These are phyloP conservation scores for Berberis thunbergii DNA, from an alignment of 164 flowering plant species.

Conservation along the genomic window DNA sequence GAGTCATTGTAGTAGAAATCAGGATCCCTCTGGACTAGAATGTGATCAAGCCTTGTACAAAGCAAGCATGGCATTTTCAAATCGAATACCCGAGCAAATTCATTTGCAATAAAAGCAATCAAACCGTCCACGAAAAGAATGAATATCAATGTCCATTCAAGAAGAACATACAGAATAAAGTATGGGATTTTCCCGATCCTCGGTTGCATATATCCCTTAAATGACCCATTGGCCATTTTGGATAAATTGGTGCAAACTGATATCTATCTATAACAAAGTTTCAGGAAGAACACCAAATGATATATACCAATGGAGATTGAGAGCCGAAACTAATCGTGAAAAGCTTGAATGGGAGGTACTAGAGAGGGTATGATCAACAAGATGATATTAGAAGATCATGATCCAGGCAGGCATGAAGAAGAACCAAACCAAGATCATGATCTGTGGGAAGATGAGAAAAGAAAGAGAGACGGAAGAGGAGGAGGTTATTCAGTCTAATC, in stretches of 20 bases:
- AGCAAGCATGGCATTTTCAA: conserved; percentile 63
- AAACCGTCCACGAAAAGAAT: conserved; percentile 63
- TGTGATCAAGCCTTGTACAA: conserved; percentile 72
- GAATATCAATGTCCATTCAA: conserved; percentile 69
- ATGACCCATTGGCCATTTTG: conserved; percentile 27
- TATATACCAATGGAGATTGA: neutral
- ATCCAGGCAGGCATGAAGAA: conserved; percentile 18
- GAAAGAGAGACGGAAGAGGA: neutral
- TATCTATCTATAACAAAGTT: neutral
- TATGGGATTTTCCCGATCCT: conserved; percentile 49
- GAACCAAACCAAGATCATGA: conserved; percentile 41
- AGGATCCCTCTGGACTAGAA: conserved; percentile 26
- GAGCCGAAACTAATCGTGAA: no score
- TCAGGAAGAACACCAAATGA: neutral
- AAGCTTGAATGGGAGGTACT: no score
- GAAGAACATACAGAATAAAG: conserved; percentile 46
- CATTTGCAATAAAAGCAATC: conserved; percentile 47
- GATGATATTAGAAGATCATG: conserved; percentile 32
- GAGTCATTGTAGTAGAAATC: conserved; percentile 60
- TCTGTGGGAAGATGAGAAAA: conserved; percentile 9
- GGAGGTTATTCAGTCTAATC: no score
- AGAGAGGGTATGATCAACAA: no score
- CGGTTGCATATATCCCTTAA: conserved; percentile 39
- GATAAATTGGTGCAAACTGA: neutral
- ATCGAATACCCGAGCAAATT: conserved; percentile 57